Base-by-base conservation (phyloP, 192 early-diverging fungal species). In the Mortierella claussenii region DNA sequence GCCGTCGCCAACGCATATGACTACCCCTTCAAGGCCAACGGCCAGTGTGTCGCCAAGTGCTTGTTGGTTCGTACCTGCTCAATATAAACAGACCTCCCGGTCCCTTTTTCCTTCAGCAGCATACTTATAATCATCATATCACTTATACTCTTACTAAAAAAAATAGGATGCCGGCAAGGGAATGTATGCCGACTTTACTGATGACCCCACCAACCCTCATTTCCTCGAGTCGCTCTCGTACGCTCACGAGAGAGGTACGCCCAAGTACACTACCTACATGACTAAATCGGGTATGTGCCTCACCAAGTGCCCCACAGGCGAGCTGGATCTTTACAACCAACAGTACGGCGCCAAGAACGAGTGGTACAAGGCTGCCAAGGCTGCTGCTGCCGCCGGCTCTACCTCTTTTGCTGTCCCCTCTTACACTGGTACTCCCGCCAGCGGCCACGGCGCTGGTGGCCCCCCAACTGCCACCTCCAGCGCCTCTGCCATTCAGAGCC, bases 11-110 rank as follows among this genome's bases (percentile, higher is more conserved):
- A 33, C 54, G 69, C 69, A 24, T 57, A 60, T 44, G 24, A 55
- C 10, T 71, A 63, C 54, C 69, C 69, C 34, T 71, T 71, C 60
- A 30, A 48, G 34, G 18, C 51, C 30, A 33, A 71, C 20, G 69
- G 69, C 21, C 4, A 52, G 7, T 71, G 69, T 27, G 54, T 71
- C 15, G 23, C 24, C n/a, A 40, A 32, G 32, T 71, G 69, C 60
- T 34, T 57, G 33, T 18, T 45, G 26, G 69, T 71, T 51, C 27
- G 68, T 60, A n/a, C n/a, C n/a, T 40, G 7, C 13, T 40, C 37
- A 40, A 13, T 10, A 40, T 40, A 7, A 40, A 40, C 13, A 40
- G 13, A n/a, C n/a, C n/a, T n/a, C n/a, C n/a, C n/a, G n/a, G n/a
- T n/a, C n/a, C n/a, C n/a, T n/a, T n/a, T n/a, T n/a, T n/a, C n/a